Conservation (phyloP, 2,329 filamentous ascomycete species). For the Pyrenophora tritici-repentis region DNA sequence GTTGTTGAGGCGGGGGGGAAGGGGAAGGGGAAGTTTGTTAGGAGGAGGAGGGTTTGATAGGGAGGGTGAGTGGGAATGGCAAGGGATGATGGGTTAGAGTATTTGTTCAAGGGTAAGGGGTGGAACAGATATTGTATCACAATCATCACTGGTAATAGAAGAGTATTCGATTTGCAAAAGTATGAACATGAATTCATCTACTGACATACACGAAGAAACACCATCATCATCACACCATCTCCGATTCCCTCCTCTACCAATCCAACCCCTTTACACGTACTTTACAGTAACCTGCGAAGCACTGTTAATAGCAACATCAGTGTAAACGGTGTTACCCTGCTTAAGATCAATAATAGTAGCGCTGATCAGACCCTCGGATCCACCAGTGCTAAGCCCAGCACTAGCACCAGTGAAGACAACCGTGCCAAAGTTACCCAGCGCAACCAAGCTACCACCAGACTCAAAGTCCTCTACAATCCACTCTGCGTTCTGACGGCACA, state of each 20-base stretch:
- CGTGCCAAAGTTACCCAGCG: constrained; percentile 1
- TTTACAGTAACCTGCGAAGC: constrained; percentile 4
- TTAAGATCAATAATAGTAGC: constrained; percentile 2
- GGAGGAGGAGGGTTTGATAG: too few relatives aligned
- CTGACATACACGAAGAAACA: constrained; percentile 1
- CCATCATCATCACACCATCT: neutral
- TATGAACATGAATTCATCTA: neutral
- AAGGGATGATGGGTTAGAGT: too few relatives aligned
- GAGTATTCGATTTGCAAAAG: too few relatives aligned
- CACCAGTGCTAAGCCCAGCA: neutral
- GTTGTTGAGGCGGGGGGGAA: too few relatives aligned
- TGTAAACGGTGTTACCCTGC: constrained; percentile 5
- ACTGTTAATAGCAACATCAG: constrained; percentile 5
- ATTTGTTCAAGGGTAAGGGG: too few relatives aligned
- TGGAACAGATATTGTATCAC: too few relatives aligned
- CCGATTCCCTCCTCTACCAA: neutral
- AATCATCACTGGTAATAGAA: too few relatives aligned
- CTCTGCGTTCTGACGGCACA: constrained; percentile 56
- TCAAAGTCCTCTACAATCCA: constrained; percentile 54
- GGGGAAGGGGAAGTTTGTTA: too few relatives aligned
- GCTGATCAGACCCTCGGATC: neutral
- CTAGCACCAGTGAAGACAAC: neutral
- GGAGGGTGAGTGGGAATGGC: too few relatives aligned
- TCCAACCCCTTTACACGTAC: neutral
- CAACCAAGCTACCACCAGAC: neutral